Evolutionary conservation across 2,329 filamentous ascomycete genomes (phyloP).

Genomic region (Talaromyces islandicus): DNA sequence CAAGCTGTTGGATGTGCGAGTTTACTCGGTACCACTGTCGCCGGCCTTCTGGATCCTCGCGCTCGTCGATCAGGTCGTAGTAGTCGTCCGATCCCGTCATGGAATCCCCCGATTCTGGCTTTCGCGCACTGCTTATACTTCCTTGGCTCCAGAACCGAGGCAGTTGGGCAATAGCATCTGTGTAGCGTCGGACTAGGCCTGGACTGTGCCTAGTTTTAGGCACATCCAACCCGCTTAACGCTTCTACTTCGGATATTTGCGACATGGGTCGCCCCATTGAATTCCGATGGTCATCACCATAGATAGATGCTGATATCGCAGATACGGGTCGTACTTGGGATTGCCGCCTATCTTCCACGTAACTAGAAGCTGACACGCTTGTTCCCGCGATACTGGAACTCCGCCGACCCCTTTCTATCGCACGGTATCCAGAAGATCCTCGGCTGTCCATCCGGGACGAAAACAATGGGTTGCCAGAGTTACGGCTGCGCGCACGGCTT

Average conservation of each 20-base stretch:
- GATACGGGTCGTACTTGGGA: constrained; percentile 28
- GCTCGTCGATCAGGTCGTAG: constrained; percentile 18
- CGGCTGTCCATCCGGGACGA: constrained; percentile 29
- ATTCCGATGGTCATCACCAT: constrained; percentile 28
- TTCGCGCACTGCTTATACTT: constrained; percentile 21
- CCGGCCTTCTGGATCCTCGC: constrained; percentile 12
- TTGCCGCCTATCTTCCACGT: constrained; percentile 25
- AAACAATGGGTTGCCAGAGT: constrained; percentile 33
- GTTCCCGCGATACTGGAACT: constrained; percentile 31
- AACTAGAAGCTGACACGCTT: constrained; percentile 22
- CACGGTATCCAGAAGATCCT: constrained; percentile 26
- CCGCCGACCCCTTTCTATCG: constrained; percentile 29
- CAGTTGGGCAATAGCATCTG: constrained; percentile 29
- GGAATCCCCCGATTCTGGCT: constrained; percentile 16
- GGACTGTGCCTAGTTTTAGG: constrained; percentile 25
- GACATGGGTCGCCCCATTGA: constrained; percentile 25
- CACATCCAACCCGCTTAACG: constrained; percentile 10
- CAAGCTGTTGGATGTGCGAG: constrained; percentile 11
- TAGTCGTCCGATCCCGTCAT: constrained; percentile 15
- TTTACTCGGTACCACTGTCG: constrained; percentile 18
- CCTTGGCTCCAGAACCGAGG: constrained; percentile 32
- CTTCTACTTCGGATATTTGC: constrained; percentile 17
- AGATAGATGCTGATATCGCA: constrained; percentile 29
- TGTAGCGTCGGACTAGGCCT: constrained; percentile 32
- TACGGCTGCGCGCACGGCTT: constrained; percentile 30